Evolutionary conservation across 2,329 filamentous ascomycete species (phyloP), one percentile per base, ranked within the genome.

Genomic region (Microdochium trichocladiopsis): DNA sequence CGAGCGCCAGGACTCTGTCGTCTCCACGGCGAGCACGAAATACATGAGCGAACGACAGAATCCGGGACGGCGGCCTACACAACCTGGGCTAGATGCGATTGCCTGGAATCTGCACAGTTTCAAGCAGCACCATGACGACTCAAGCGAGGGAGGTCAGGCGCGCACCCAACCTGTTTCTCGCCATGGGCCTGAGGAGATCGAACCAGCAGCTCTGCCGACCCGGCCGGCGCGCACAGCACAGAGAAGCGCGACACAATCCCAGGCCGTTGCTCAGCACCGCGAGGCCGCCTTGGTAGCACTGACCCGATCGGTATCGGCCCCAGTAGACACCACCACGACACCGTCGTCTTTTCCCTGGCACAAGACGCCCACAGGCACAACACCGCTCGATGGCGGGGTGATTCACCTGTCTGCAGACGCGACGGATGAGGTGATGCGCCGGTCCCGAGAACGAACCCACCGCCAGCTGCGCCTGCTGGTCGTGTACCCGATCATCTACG

Each of bases 401-500:
- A 23, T 48, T 10, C 23, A 25, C 24, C 55, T 63, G 1, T 47
- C 60, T 1, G 53, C 55, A 24, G 62, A 63, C 18, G 57, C 66
- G 6, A 64, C 61, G 1, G 62, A 65, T 2, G 63, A 63, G 2
- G 60, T 66, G 48, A 64, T 71, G 58, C 65, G 55, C 2, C 60
- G 58, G 18, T 63, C 77, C 9, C 76, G 82, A 12, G 70, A 76
- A 16, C 79, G 78, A 53, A 84, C 88, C 53, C 77, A 80, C 47
- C 79, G 84, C 10, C 87, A 91, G 61, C 75, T 91, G 2, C 80
- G 85, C 28, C 78, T 87, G 25, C 74, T 91, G 18, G 90, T 92
- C 67, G 82, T 90, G 48, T 93, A 93, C 64, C 88, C 88, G 0
- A 64, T 86, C 18, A 78, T 87, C 3, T 92, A 93, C 66, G 74